A percentile compares a stretch with the other conserved stretches of the same genome.
Conservation (phyloP, 495 filamentous ascomycete genomes). For the Astrothelium subdiscretum region DNA sequence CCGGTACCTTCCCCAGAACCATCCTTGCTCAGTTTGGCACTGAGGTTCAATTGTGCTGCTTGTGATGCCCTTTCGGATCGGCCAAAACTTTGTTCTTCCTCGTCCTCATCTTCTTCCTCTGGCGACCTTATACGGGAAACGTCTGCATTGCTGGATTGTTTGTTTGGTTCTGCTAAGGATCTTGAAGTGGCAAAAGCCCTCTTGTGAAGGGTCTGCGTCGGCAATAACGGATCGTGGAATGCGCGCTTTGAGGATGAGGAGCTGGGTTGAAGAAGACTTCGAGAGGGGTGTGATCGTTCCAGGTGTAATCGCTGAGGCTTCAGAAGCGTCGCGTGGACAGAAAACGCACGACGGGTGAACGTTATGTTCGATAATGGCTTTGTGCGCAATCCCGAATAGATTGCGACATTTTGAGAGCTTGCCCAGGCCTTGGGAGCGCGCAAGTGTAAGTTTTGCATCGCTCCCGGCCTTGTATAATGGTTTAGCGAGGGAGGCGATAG, state of each 20-base stretch:
- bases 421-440: background rate
- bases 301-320: background rate
- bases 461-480: background rate
- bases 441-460: background rate
- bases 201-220: background rate
- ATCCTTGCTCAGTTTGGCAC: slow-evolving; percentile 74
- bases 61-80: slow-evolving; percentile 69
- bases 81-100: slow-evolving; percentile 49
- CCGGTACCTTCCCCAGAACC: slow-evolving; percentile 45
- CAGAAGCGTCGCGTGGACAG: background rate
- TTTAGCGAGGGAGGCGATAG: background rate
- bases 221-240: background rate
- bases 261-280: background rate
- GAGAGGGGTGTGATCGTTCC: background rate
- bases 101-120: slow-evolving; percentile 33
- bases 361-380: background rate
- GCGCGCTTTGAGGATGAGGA: background rate
- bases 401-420: background rate
- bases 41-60: slow-evolving; percentile 82
- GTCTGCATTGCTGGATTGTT: background rate
- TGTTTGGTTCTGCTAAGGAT: background rate
- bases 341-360: background rate
- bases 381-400: background rate
- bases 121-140: background rate
- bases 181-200: background rate